phyloP scores from a whole-genome alignment of 208 protist genomes.

The Naegleria fowleri region DNA sequence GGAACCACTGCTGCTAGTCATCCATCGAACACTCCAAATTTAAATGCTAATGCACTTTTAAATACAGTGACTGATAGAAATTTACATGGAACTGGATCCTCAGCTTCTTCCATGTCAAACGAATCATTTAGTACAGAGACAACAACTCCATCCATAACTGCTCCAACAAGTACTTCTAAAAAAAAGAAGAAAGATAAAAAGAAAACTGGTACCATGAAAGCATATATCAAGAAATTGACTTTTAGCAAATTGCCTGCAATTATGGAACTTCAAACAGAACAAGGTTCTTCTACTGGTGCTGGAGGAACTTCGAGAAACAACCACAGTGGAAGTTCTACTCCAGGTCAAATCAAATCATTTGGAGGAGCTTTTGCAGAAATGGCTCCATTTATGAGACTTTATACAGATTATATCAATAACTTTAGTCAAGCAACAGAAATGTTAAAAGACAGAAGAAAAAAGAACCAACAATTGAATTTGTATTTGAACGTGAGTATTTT shows the following conservation, averaged over 20 bases:
- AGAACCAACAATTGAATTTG: background rate
- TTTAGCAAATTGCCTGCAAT: background rate
- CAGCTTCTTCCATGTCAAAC: background rate
- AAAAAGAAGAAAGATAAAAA: background rate
- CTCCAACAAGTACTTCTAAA: background rate
- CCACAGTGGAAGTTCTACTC: background rate
- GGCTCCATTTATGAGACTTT: constrained; percentile 18
- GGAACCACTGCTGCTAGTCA: too few species aligned
- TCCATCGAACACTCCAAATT: too few species aligned
- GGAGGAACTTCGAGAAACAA: too few species aligned
- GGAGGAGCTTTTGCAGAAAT: background rate
- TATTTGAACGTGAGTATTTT: constrained; percentile 19
- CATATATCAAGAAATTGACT: background rate
- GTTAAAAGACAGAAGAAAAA: constrained; percentile 1
- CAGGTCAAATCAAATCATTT: background rate
- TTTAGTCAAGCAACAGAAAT: background rate
- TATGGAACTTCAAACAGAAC: background rate
- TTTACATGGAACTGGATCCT: background rate
- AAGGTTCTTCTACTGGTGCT: background rate
- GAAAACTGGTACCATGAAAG: background rate
- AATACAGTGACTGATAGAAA: too few species aligned
- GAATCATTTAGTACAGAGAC: background rate
- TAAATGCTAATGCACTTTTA: too few species aligned
- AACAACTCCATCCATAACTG: background rate
- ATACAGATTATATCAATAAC: constrained; percentile 27